Evolutionary conservation across 768 basidiomycete species (phyloP).

Genomic region (Hygrocybe coccinea): DNA sequence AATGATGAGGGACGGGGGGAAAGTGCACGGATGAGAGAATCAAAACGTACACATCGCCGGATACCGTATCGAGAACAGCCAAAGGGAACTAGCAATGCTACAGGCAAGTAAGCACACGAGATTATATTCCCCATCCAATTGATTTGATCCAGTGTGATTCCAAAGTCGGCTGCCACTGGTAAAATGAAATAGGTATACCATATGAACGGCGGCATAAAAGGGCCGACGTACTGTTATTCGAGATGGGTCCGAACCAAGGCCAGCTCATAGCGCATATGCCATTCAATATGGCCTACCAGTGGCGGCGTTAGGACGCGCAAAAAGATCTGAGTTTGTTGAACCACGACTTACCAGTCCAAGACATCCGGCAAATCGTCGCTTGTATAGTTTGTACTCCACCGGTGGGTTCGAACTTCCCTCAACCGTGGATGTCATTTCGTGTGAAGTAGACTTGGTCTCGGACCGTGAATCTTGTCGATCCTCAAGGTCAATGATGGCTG

Average conservation of each 20-base stretch:
- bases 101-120: slow-evolving; percentile 57
- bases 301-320: neutral
- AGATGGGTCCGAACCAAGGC: slow-evolving; percentile 85
- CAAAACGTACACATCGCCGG: slow-evolving; percentile 40
- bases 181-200: neutral
- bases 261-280: slow-evolving; percentile 62
- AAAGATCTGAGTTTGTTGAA: neutral
- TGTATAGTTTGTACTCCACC: slow-evolving; percentile 60
- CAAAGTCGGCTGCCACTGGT: slow-evolving; percentile 57
- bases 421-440: no score
- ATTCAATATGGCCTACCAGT: slow-evolving; percentile 65
- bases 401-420: neutral
- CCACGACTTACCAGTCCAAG: slow-evolving; percentile 50
- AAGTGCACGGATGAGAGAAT: no score
- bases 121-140: slow-evolving; percentile 80
- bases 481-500: neutral
- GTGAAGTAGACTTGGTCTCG: no score
- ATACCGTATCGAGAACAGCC: slow-evolving; percentile 59
- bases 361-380: slow-evolving; percentile 60
- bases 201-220: neutral
- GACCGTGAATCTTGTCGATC: neutral
- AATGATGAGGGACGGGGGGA: no score
- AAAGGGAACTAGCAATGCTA: slow-evolving; percentile 55
- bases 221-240: slow-evolving; percentile 50
- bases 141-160: slow-evolving; percentile 61